Conservation (phyloP, 768 basidiomycete species). For the Psilocybe azurescens region DNA sequence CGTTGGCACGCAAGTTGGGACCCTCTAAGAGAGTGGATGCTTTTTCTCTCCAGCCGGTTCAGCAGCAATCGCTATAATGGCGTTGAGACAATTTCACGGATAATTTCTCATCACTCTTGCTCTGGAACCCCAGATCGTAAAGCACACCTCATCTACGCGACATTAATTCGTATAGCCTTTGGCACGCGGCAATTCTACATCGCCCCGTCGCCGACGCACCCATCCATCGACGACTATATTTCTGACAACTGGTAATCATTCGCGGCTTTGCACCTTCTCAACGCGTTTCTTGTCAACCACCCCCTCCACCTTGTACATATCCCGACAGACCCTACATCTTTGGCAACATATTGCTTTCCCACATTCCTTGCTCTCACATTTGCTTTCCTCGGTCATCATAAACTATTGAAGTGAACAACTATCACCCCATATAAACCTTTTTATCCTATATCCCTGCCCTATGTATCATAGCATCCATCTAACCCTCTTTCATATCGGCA, state of each 20-base stretch:
- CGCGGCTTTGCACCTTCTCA: not conserved
- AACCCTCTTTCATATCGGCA: not conserved
- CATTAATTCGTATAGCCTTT: no score
- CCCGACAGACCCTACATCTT: not conserved
- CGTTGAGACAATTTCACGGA: not conserved
- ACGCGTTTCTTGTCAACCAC: not conserved
- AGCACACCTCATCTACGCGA: no score
- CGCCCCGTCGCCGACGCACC: no score
- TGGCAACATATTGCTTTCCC: not conserved
- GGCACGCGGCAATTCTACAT: no score
- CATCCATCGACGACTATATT: no score
- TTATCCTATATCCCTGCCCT: no score
- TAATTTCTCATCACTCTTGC: not conserved
- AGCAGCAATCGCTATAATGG: not conserved
- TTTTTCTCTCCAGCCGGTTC: not conserved
- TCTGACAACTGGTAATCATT: no score
- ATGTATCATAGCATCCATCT: no score
- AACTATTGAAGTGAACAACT: no score
- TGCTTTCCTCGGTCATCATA: not conserved
- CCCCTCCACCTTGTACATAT: not conserved
- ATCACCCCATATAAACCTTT: no score
- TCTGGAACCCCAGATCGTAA: no score
- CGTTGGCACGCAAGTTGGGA: not conserved
- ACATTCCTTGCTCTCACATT: not conserved
- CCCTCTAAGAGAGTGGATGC: not conserved